Base-by-base conservation (phyloP, 2,329 filamentous ascomycete genomes). In the Chaetothyriales sp. region DNA sequence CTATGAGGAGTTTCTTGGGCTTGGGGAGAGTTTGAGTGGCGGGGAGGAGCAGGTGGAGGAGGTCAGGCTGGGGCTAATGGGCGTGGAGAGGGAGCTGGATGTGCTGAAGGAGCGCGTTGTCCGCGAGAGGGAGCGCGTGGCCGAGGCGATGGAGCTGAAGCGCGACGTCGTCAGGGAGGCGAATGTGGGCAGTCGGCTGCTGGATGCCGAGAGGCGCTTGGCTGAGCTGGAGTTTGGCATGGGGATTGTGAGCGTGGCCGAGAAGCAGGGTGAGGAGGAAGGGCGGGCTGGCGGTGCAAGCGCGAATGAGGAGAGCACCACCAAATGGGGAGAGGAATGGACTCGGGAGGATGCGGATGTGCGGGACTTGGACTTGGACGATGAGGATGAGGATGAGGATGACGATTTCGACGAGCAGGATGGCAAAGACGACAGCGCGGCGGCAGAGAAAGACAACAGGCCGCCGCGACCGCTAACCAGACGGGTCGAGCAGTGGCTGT, bases 21-120 rank as follows among this genome's bases (percentile, higher is more conserved):
- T 98, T 0, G 94, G 92, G 0, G 81, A 78, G 46, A 86, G 88
- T 61, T 71, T 98, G 44, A 80, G 81, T 50, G 89, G 89, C 2
- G 94, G 94, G 6, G 89, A 94, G 63, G 90, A 95, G 62, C 86
- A 83, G 65, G 83, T 95, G 0, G 89, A 94, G 65, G 88, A 94
- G 63, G 84, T 97, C 29, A 78, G 87, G 44, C 85, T 98, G 0
- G 88, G 89, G 0, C 69, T 98, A 51, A 67, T 97, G 54, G 88
- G 88, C 0, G 95, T 98, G 62, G 77, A 82, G 54, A 78, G 89
- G 57, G 88, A 92, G 49, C 79, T 95, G 0, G 82, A 86, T 58
- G 82, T 82, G 48, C 76, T 97, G 47, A 81, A 81, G 63, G 72
- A 70, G 8, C 77, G 75, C 18, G 85, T 95, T 0, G 71, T 73